phyloP scores from a whole-genome alignment of 768 basidiomycete genomes.

The Psilocybe tampanensis region DNA sequence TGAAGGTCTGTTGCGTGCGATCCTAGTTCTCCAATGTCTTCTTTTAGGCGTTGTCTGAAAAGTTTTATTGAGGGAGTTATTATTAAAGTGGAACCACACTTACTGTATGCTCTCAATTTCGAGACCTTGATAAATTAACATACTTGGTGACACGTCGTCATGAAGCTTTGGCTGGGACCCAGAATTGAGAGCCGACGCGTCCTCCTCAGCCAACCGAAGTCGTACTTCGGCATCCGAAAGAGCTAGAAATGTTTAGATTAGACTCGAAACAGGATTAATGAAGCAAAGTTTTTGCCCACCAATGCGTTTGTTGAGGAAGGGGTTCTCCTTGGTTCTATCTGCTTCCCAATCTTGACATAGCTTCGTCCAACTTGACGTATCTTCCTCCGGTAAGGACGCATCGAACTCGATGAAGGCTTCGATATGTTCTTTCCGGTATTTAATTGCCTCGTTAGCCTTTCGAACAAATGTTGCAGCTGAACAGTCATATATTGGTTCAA shows the following conservation, averaged over 20 bases:
- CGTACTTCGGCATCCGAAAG: conserved; percentile 19
- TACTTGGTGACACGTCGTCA: conserved; percentile 20
- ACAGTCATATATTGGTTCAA: too few species aligned
- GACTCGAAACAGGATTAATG: not conserved
- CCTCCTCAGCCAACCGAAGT: conserved; percentile 25
- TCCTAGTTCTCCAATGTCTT: conserved; percentile 14
- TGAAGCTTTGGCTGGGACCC: conserved; percentile 9
- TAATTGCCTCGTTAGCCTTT: not conserved
- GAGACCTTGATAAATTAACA: conserved; percentile 29
- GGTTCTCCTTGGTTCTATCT: conserved; percentile 21
- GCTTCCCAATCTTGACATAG: conserved; percentile 24
- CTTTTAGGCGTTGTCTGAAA: conserved; percentile 1
- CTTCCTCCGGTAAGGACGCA: not conserved
- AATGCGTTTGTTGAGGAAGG: not conserved
- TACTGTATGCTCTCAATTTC: conserved; percentile 37
- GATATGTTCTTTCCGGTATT: not conserved
- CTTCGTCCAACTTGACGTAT: conserved; percentile 17
- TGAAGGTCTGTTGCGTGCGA: conserved; percentile 30
- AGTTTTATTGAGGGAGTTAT: not conserved
- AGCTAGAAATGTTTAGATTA: conserved; percentile 1
- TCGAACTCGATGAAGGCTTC: conserved; percentile 9
- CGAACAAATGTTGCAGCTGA: not conserved
- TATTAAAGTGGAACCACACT: conserved; percentile 12
- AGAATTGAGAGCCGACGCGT: conserved; percentile 10
- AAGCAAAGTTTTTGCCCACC: not conserved